Conservation (phyloP, 208 protist genomes). For the Sergeia podlipaevii region DNA sequence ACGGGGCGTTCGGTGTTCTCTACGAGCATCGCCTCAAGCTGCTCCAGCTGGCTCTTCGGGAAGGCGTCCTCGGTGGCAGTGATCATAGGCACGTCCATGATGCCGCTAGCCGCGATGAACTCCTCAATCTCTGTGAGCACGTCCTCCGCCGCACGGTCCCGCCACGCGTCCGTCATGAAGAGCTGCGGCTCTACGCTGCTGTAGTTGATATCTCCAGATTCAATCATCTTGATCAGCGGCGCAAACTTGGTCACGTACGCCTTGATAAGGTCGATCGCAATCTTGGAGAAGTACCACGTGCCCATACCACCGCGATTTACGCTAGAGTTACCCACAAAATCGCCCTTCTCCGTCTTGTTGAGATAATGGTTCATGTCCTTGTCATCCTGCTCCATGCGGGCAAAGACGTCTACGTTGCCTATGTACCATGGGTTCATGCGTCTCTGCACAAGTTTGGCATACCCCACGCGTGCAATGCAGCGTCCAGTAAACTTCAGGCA, state of each 20-base stretch:
- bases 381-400: slow-evolving; percentile 55
- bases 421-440: slow-evolving; percentile 78
- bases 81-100: slow-evolving; percentile 69
- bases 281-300: slow-evolving; percentile 80
- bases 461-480: slow-evolving; percentile 70
- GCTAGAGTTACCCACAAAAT: slow-evolving; percentile 47
- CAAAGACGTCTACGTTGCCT: slow-evolving; percentile 63
- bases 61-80: slow-evolving; percentile 72
- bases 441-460: slow-evolving; percentile 66
- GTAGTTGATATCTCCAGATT: slow-evolving; percentile 37
- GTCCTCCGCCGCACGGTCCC: slow-evolving; percentile 45
- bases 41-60: slow-evolving; percentile 38
- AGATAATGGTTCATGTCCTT: slow-evolving; percentile 64
- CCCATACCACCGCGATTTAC: slow-evolving; percentile 38
- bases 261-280: slow-evolving; percentile 52
- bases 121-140: slow-evolving; percentile 70
- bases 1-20: slow-evolving; percentile 16
- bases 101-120: slow-evolving; percentile 46
- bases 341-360: slow-evolving; percentile 55
- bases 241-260: slow-evolving; percentile 62
- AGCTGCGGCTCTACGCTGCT: slow-evolving; percentile 61
- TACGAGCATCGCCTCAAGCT: slow-evolving; percentile 63
- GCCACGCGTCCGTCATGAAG: slow-evolving; percentile 74
- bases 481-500: slow-evolving; percentile 72
- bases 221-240: slow-evolving; percentile 66